Conservation (phyloP, 2,329 filamentous ascomycete species). For the Phialocephala subalpina region DNA sequence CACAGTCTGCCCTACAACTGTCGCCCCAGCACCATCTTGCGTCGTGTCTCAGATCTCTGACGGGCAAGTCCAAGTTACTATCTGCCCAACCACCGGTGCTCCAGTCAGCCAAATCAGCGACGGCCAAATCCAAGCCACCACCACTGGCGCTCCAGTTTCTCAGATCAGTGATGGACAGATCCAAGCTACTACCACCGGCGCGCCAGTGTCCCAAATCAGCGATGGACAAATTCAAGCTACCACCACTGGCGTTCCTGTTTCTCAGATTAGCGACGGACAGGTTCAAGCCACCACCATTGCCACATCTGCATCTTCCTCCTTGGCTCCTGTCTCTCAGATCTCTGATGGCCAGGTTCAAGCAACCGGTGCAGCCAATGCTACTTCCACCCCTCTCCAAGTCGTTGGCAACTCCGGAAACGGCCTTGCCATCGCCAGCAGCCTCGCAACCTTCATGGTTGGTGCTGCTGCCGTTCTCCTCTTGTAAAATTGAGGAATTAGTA, state of each 20-base stretch:
- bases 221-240: constrained; percentile 46
- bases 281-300: constrained; percentile 50
- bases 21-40: constrained; percentile 22
- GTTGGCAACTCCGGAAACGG: constrained; percentile 19
- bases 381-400: constrained; percentile 13
- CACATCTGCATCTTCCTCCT: constrained; percentile 4
- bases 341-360: constrained; percentile 44
- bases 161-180: constrained; percentile 52
- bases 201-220: constrained; percentile 41
- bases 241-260: constrained; percentile 29
- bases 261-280: constrained; percentile 50
- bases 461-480: constrained; percentile 25
- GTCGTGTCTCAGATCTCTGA: constrained; percentile 44
- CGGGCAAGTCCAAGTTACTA: constrained; percentile 43
- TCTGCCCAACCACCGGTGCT: constrained; percentile 14
- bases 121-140: constrained; percentile 57
- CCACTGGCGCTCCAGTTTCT: constrained; percentile 15
- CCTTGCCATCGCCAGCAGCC: constrained; percentile 15
- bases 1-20: background rate
- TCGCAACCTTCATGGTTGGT: constrained; percentile 20
- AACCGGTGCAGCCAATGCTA: background rate
- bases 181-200: constrained; percentile 46
- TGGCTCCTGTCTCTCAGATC: constrained; percentile 32
- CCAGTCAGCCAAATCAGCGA: constrained; percentile 42
- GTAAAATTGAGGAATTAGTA: constrained; percentile 23